A percentile compares a stretch with the other conserved stretches of the same genome.
These are phyloP conservation scores for Buddleja alternifolia DNA, from an alignment of 257 asterid genomes.

Conservation along the genomic window DNA sequence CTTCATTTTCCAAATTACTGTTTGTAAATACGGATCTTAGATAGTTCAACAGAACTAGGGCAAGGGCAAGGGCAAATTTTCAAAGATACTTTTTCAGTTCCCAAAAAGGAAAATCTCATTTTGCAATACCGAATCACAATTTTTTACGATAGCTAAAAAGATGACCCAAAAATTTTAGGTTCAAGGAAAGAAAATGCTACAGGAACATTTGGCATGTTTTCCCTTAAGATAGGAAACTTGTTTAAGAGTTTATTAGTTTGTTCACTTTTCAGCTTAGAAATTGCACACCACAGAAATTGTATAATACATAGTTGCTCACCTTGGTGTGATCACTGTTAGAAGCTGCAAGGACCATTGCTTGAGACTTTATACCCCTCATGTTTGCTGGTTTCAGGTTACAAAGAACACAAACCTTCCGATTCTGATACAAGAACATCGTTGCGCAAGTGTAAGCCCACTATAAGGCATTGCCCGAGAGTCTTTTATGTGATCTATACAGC, in stretches of 20 bases:
- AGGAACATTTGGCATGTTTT: neutral
- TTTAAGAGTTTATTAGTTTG: neutral
- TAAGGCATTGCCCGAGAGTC: neutral
- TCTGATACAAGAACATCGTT: slow-evolving; percentile 46
- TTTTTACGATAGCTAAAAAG: neutral
- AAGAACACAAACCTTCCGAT: slow-evolving; percentile 94
- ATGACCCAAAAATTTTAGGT: neutral
- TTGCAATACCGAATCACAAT: neutral
- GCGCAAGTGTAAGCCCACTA: slow-evolving; percentile 7
- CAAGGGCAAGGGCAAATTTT: neutral
- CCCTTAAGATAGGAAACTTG: neutral
- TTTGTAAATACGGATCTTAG: neutral
- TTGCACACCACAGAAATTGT: neutral
- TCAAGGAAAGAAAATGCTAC: neutral
- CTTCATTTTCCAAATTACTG: neutral
- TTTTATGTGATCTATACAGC: neutral
- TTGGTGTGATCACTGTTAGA: slow-evolving; percentile 70
- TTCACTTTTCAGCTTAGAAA: neutral
- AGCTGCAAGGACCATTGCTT: slow-evolving; percentile 98
- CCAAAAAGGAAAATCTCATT: no score
- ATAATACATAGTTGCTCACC: slow-evolving; percentile 43
- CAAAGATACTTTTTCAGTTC: no score
- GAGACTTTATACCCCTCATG: slow-evolving; percentile 96
- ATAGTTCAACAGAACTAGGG: neutral
- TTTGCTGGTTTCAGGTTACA: slow-evolving; percentile 94